phyloP scores from a whole-genome alignment of 176 grass and related monocot genomes.

The Oryza glumipatula region DNA sequence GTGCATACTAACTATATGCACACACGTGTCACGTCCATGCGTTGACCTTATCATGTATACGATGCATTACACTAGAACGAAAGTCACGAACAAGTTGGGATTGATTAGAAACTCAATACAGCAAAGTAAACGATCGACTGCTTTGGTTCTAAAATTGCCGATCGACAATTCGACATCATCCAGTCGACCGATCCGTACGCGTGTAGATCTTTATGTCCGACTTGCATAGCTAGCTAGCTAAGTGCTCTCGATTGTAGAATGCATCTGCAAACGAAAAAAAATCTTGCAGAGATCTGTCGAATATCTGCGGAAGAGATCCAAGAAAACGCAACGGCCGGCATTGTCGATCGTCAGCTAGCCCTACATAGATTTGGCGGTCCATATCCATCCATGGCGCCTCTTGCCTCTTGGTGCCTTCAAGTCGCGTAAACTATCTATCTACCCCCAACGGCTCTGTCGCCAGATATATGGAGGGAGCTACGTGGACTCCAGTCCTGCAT shows the following conservation, averaged over 20 bases:
- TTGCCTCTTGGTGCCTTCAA: constrained; percentile 43
- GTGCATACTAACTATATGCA: background rate
- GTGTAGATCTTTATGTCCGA: background rate
- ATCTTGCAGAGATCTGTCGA: constrained; percentile 9
- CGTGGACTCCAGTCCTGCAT: constrained; percentile 32
- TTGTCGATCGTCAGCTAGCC: background rate
- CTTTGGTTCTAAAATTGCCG: background rate
- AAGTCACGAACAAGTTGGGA: background rate
- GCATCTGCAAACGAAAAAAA: background rate
- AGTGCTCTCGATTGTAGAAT: background rate
- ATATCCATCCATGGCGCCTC: background rate
- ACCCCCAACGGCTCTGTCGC: background rate
- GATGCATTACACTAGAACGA: background rate
- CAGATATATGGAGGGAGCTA: background rate
- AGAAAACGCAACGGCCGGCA: constrained; percentile 2
- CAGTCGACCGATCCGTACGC: background rate
- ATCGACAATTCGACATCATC: background rate
- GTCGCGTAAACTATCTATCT: background rate
- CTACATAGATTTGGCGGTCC: background rate
- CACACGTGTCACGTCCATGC: background rate
- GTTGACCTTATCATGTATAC: background rate
- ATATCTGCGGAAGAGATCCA: constrained; percentile 32
- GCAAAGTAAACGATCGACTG: background rate
- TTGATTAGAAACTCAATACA: background rate
- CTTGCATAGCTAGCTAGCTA: background rate